Conservation (phyloP, 305 asterid species). For the Coffea humblotiana region DNA sequence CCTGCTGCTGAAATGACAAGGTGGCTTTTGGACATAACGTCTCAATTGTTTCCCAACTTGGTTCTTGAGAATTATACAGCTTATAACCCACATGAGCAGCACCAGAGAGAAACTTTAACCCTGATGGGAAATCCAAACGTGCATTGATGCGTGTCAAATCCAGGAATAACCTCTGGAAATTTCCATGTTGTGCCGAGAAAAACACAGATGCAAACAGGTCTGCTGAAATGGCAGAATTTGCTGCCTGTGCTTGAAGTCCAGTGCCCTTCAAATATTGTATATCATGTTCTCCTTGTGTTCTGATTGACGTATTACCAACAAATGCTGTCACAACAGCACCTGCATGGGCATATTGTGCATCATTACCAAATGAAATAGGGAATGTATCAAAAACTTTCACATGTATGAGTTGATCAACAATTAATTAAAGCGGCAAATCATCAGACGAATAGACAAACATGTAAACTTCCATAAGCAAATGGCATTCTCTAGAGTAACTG, state of each 20-base stretch:
- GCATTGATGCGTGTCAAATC: conserved; percentile 64
- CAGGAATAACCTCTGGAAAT: conserved; percentile 58
- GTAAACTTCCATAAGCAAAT: neutral
- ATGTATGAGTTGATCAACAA: neutral
- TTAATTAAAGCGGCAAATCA: neutral
- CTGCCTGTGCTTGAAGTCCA: conserved; percentile 39
- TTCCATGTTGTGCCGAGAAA: conserved; percentile 66
- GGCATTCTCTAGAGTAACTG: neutral
- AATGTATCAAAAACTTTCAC: neutral
- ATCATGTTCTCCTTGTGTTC: conserved; percentile 32
- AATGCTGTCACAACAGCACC: conserved; percentile 65
- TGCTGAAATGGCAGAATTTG: conserved; percentile 50
- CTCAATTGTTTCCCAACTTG: conserved; percentile 48
- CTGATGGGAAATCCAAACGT: conserved; percentile 58
- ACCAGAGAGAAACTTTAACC: conserved; percentile 53
- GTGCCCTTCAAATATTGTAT: conserved; percentile 23
- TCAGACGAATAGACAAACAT: neutral
- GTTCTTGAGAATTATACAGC: conserved; percentile 51
- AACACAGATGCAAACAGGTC: conserved; percentile 62
- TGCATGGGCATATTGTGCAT: conserved; percentile 18
- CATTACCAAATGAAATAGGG: neutral
- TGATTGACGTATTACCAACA: conserved; percentile 47
- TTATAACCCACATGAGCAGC: conserved; percentile 48
- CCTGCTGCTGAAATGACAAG: conserved; percentile 86
- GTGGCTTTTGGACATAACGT: conserved; percentile 59